A percentile compares a stretch with the other conserved stretches of the same genome.
Evolutionary conservation across 2,329 filamentous ascomycete species (phyloP).

Genomic region (Penicillium expansum): DNA sequence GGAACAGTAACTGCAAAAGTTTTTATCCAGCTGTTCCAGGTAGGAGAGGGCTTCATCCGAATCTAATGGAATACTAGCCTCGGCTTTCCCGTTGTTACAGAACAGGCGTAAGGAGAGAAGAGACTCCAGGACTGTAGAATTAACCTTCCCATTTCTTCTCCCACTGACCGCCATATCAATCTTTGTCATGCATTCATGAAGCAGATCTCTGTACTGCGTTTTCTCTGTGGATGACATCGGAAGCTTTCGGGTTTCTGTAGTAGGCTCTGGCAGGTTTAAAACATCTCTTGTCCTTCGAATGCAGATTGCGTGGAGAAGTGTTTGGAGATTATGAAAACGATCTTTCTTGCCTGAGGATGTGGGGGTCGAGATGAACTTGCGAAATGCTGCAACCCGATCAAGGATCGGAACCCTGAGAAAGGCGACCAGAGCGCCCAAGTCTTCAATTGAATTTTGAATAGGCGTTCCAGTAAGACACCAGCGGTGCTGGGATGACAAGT

Average conservation of each 20-base stretch:
- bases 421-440: constrained; percentile 52
- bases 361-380: no score
- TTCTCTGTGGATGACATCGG: constrained; percentile 45
- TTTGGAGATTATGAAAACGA: constrained; percentile 22
- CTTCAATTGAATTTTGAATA: constrained; percentile 54
- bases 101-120: no score
- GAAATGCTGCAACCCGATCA: constrained; percentile 18
- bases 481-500: constrained; percentile 45
- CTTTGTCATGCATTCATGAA: no score
- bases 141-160: no score
- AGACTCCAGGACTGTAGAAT: no score
- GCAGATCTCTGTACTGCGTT: constrained; percentile 20
- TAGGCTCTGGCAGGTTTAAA: constrained; percentile 24
- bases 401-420: constrained; percentile 48
- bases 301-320: constrained; percentile 33
- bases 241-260: constrained; percentile 25
- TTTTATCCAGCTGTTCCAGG: no score
- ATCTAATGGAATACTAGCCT: no score
- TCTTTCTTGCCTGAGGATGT: constrained; percentile 20
- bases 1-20: no score
- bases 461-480: constrained; percentile 58
- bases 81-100: no score
- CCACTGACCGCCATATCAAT: no score
- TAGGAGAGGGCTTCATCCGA: no score
- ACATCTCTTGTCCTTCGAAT: constrained; percentile 22